Conservation (phyloP, 768 basidiomycete species). For the Hericium alpestre region DNA sequence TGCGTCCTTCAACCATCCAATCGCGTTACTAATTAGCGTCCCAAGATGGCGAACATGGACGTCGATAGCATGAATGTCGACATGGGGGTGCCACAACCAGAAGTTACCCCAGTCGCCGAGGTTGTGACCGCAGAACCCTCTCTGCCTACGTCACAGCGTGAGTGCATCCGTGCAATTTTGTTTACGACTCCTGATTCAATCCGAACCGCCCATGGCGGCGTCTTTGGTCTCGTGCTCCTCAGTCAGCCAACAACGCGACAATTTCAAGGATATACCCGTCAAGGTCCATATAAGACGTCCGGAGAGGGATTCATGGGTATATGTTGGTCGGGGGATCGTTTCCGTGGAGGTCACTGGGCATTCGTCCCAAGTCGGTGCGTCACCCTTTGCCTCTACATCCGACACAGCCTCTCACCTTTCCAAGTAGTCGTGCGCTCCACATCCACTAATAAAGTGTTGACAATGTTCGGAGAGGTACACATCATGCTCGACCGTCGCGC, state of each 20-base stretch:
- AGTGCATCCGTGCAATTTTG: background rate
- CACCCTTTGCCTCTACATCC: background rate
- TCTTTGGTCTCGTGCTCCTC: background rate
- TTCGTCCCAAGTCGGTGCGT: slow-evolving; percentile 71
- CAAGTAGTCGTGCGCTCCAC: slow-evolving; percentile 52
- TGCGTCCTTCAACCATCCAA: too few relatives aligned
- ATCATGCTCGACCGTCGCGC: background rate
- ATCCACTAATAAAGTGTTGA: slow-evolving; percentile 56
- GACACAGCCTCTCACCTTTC: slow-evolving; percentile 11
- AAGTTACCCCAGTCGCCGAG: too few relatives aligned
- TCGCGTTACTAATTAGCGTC: too few relatives aligned
- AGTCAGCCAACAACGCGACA: slow-evolving; percentile 31
- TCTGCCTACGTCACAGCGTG: slow-evolving; percentile 5
- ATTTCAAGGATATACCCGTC: slow-evolving; percentile 68
- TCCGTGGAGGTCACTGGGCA: slow-evolving; percentile 68
- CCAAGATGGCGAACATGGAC: slow-evolving; percentile 12
- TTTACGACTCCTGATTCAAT: background rate
- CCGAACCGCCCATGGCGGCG: background rate
- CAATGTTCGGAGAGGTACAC: slow-evolving; percentile 61
- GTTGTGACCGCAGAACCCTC: too few relatives aligned
- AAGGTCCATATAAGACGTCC: slow-evolving; percentile 77
- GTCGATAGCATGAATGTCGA: slow-evolving; percentile 2
- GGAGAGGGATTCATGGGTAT: slow-evolving; percentile 72
- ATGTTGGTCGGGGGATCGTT: slow-evolving; percentile 69
- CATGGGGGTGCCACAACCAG: too few relatives aligned